Percentiles rank a stretch among this genome's conserved stretches.
Conservation (phyloP, 345 rosid species). For the Eucalyptus cloeziana region DNA sequence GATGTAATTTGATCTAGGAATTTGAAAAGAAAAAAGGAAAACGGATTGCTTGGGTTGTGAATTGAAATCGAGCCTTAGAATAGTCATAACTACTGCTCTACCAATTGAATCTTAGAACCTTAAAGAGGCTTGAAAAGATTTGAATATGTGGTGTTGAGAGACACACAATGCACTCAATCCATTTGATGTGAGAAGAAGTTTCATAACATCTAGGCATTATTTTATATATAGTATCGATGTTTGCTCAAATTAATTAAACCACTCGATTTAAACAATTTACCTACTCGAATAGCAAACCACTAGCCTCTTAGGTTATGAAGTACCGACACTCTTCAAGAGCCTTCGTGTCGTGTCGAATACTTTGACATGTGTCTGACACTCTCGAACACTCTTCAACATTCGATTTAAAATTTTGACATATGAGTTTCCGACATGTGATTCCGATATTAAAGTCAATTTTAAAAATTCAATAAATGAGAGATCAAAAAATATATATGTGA, state of each 20-base stretch:
- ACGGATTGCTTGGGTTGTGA: accelerated
- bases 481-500: no score
- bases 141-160: accelerated
- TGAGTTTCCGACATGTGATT: no score
- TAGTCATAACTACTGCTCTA: accelerated
- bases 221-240: accelerated
- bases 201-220: neutral
- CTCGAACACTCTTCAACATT: no score
- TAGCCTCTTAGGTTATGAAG: neutral
- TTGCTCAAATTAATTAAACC: neutral
- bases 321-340: no score
- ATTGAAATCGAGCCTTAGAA: accelerated
- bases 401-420: no score
- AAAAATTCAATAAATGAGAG: no score
- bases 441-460: no score
- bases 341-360: no score
- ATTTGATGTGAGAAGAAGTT: neutral
- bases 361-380: no score
- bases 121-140: neutral
- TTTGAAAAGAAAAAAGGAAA: neutral
- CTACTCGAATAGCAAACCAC: accelerated
- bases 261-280: accelerated
- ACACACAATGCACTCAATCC: neutral
- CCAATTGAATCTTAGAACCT: accelerated
- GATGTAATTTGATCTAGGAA: neutral